phyloP scores from a whole-genome alignment of 441 rosid genomes.

The Hypseocharis bilobata region DNA sequence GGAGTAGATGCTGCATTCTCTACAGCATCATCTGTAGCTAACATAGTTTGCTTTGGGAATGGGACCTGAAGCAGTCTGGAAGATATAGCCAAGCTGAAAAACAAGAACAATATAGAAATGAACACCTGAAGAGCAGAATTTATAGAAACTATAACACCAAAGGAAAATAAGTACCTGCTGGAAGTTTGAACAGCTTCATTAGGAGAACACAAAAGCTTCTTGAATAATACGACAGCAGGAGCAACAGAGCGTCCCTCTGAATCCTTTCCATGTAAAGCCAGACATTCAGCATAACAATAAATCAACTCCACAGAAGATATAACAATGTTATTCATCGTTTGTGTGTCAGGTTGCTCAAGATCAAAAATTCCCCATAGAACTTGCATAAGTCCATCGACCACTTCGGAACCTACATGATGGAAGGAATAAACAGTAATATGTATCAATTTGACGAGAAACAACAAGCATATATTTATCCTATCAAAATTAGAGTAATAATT shows the following conservation, averaged over 20 bases:
- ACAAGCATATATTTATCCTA: constrained; percentile 1
- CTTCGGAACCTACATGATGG: constrained; percentile 63
- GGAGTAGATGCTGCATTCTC: constrained; percentile 54
- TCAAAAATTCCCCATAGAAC: constrained; percentile 99
- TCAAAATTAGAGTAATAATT: neutral
- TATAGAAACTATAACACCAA: constrained; percentile 7
- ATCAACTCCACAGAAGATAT: constrained; percentile 91
- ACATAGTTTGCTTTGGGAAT: constrained; percentile 94
- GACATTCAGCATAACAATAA: constrained; percentile 94
- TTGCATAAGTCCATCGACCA: constrained; percentile 91
- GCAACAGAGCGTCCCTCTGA: constrained; percentile 58
- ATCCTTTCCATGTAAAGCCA: constrained; percentile 78
- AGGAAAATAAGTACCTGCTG: constrained; percentile 63
- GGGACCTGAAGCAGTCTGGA: constrained; percentile 99
- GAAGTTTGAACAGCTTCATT: constrained; percentile 90
- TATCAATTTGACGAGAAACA: neutral
- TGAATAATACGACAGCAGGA: constrained; percentile 78
- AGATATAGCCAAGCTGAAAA: constrained; percentile 91
- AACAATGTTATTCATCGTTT: constrained; percentile 87
- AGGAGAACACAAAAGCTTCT: constrained; percentile 74
- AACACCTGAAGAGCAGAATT: constrained; percentile 19
- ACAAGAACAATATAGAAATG: constrained; percentile 18
- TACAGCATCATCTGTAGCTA: constrained; percentile 73
- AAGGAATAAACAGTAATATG: constrained; percentile 5
- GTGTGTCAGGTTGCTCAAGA: constrained; percentile 88